A percentile compares a stretch with the other conserved stretches of the same genome.
phyloP scores from a whole-genome alignment of 768 basidiomycete species.

The Trametes gibbosa region DNA sequence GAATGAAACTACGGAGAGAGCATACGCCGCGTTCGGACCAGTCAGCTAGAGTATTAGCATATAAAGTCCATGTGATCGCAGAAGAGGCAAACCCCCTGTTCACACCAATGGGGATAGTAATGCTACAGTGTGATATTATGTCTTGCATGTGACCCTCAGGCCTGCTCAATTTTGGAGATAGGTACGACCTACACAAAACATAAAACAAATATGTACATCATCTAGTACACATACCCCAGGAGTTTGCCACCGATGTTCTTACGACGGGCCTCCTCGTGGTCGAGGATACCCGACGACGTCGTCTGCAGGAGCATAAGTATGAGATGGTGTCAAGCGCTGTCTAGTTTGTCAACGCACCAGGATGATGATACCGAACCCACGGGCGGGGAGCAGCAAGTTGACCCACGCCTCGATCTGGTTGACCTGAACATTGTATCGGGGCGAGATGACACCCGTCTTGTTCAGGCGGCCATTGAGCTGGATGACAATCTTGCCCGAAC shows the following conservation, averaged over 20 bases:
- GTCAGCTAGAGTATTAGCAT: too few species aligned
- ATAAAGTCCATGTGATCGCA: too few species aligned
- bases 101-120: too few species aligned
- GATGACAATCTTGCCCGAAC: conserved; percentile 95
- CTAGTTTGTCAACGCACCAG: conserved; percentile 51
- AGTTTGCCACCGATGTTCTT: conserved; percentile 98
- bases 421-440: conserved; percentile 95
- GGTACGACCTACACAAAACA: conserved; percentile 16
- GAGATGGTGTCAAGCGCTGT: background rate
- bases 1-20: too few species aligned
- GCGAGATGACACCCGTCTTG: conserved; percentile 99
- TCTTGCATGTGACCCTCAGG: conserved; percentile 8
- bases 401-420: conserved; percentile 95
- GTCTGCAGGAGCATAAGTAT: conserved; percentile 51
- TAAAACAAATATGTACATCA: conserved; percentile 18
- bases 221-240: conserved; percentile 87
- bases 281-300: conserved; percentile 96
- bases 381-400: conserved; percentile 91
- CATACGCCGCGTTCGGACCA: too few species aligned
- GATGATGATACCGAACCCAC: conserved; percentile 96
- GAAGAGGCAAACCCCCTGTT: too few species aligned
- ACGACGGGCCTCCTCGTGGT: conserved; percentile 98
- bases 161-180: conserved; percentile 16
- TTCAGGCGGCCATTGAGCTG: conserved; percentile 98
- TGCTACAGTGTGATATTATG: background rate